Percentiles rank a stretch among this genome's conserved stretches.
phyloP scores from a whole-genome alignment of 73 alveolate genomes.

The Paramecium sonneborni region DNA sequence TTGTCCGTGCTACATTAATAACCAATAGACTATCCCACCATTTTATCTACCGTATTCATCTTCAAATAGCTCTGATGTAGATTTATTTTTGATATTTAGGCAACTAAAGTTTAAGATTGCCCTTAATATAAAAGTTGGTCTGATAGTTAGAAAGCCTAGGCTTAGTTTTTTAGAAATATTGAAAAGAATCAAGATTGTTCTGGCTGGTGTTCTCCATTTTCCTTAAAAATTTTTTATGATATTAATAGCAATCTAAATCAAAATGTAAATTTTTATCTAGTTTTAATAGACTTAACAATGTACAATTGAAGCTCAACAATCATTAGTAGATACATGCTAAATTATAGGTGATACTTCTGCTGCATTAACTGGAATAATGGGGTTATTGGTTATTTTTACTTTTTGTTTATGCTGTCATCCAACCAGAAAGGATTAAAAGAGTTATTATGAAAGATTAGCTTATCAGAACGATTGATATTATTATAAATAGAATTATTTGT shows the following conservation, averaged over 20 bases:
- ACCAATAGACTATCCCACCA: neutral
- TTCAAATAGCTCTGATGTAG: neutral
- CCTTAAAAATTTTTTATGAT: neutral
- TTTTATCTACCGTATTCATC: neutral
- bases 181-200: neutral
- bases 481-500: too few relatives aligned
- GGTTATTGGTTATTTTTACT: neutral
- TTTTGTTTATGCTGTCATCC: neutral
- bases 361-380: neutral
- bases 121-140: neutral
- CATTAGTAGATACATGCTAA: neutral
- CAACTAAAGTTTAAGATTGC: neutral
- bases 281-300: neutral
- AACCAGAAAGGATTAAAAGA: neutral
- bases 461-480: neutral
- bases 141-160: neutral
- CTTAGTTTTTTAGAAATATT: neutral
- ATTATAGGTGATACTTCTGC: neutral
- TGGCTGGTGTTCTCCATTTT: neutral
- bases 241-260: neutral
- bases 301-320: neutral
- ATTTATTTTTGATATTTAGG: neutral
- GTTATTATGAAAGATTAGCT: neutral
- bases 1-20: neutral
- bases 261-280: neutral